These are phyloP conservation scores for Xylariomycetidae sp. DNA, from an alignment of 2,329 filamentous ascomycete species.

Conservation along the genomic window DNA sequence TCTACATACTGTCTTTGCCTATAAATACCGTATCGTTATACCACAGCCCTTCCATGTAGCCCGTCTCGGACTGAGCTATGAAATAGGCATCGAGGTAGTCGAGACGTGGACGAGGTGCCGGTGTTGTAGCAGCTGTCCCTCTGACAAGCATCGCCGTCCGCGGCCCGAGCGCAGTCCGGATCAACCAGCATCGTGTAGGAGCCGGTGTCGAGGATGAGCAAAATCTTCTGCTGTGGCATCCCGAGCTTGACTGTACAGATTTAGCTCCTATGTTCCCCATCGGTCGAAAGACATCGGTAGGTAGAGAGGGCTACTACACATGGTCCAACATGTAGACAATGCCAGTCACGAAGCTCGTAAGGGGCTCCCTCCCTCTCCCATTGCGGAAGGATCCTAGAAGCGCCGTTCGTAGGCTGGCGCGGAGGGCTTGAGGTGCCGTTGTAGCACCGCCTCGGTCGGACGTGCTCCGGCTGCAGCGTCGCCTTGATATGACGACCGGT, in stretches of 20 bases:
- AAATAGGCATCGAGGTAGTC: conserved; percentile 21
- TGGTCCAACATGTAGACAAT: conserved; percentile 31
- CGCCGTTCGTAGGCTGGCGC: conserved; percentile 7
- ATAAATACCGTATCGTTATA: conserved; percentile 28
- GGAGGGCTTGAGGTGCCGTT: no score
- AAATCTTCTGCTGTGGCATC: conserved; percentile 30
- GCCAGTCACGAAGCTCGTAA: conserved; percentile 22
- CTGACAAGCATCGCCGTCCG: conserved; percentile 25
- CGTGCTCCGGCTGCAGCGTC: conserved; percentile 12
- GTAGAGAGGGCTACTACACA: conserved; percentile 10
- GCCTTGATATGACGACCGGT: conserved; percentile 19
- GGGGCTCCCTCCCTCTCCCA: conserved; percentile 17
- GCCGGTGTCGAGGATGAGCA: conserved; percentile 33
- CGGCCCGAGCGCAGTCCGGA: conserved; percentile 29
- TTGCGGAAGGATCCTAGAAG: conserved; percentile 5
- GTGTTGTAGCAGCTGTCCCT: conserved; percentile 31
- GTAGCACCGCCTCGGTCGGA: no score
- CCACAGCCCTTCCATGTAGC: conserved; percentile 28
- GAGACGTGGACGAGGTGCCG: conserved; percentile 24
- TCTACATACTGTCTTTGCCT: conserved; percentile 19
- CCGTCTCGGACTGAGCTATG: conserved; percentile 28
- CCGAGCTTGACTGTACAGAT: conserved; percentile 28
- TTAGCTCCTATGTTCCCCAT: neutral
- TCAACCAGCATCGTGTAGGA: conserved; percentile 34
- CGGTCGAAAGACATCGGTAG: no score